phyloP scores from a whole-genome alignment of 2,329 filamentous ascomycete species.

The Fusarium sp. region DNA sequence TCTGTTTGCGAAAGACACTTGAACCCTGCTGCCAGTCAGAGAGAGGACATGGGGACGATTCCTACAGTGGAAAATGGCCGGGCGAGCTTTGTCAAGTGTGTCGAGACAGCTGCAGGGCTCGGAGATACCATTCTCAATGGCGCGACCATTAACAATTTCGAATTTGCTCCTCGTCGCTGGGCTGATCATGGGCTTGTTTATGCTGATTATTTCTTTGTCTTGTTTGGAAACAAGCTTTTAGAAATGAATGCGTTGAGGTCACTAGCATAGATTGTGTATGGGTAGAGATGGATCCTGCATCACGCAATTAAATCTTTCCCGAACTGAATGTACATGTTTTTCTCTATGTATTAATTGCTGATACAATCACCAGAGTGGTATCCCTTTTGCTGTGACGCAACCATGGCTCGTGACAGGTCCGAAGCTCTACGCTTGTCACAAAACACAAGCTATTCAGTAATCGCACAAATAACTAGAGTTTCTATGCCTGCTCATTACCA shows the following conservation, averaged over 20 bases:
- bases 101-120: background rate
- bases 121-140: conserved; percentile 57
- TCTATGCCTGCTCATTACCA: background rate
- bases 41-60: background rate
- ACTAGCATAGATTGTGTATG: background rate
- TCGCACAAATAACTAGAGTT: background rate
- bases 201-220: conserved; percentile 61
- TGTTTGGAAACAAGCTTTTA: conserved; percentile 55
- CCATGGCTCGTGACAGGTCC: background rate
- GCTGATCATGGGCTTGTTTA: conserved; percentile 61
- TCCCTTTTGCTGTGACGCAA: background rate
- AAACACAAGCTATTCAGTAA: background rate
- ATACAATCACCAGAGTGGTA: background rate
- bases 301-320: background rate
- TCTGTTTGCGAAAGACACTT: conserved; percentile 33
- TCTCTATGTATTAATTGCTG: too few species aligned
- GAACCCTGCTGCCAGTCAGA: conserved; percentile 13
- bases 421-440: background rate
- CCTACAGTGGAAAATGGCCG: background rate
- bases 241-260: conserved; percentile 34
- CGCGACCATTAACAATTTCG: conserved; percentile 60
- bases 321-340: background rate
- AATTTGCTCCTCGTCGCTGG: conserved; percentile 58
- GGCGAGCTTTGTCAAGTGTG: background rate
- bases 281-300: too few species aligned